phyloP scores from a whole-genome alignment of 2,329 filamentous ascomycete species.

The Xylaria sp. region DNA sequence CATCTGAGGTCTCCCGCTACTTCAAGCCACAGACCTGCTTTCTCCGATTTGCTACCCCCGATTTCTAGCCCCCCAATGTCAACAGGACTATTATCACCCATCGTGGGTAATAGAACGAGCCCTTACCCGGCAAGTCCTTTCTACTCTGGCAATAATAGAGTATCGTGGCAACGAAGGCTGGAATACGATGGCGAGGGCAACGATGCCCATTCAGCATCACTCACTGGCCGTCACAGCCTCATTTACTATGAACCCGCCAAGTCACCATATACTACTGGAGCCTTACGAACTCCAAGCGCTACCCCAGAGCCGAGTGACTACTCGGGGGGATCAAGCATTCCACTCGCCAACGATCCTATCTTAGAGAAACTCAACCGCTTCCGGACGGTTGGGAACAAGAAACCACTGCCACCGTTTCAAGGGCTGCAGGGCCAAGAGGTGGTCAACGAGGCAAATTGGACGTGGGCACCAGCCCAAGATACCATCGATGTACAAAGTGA shows the following conservation, averaged over 20 bases:
- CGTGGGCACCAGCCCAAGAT: neutral
- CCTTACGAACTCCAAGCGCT: conserved; percentile 33
- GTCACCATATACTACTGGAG: neutral
- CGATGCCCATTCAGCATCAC: conserved; percentile 21
- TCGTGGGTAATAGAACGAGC: conserved; percentile 19
- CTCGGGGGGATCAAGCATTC: conserved; percentile 19
- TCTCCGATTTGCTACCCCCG: conserved; percentile 37
- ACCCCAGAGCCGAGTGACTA: conserved; percentile 40
- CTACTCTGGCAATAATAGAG: neutral
- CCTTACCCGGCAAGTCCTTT: neutral
- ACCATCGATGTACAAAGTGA: conserved; percentile 3
- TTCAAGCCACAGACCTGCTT: conserved; percentile 39
- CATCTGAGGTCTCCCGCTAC: conserved; percentile 37
- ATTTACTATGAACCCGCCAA: neutral
- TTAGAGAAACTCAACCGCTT: conserved; percentile 42
- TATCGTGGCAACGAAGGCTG: conserved; percentile 30
- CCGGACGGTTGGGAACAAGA: conserved; percentile 37
- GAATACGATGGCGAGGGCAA: conserved; percentile 27
- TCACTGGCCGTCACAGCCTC: conserved; percentile 33
- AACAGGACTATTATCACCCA: conserved; percentile 40
- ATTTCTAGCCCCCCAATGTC: conserved; percentile 35
- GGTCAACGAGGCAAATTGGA: neutral
- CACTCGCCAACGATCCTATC: conserved; percentile 39
- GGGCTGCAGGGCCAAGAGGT: conserved; percentile 17
- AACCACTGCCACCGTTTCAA: conserved; percentile 36